Evolutionary conservation across 176 grass and related monocot species (phyloP), one percentile per base, ranked within the genome.

Genomic region (Chrysopogon serrulatus): DNA sequence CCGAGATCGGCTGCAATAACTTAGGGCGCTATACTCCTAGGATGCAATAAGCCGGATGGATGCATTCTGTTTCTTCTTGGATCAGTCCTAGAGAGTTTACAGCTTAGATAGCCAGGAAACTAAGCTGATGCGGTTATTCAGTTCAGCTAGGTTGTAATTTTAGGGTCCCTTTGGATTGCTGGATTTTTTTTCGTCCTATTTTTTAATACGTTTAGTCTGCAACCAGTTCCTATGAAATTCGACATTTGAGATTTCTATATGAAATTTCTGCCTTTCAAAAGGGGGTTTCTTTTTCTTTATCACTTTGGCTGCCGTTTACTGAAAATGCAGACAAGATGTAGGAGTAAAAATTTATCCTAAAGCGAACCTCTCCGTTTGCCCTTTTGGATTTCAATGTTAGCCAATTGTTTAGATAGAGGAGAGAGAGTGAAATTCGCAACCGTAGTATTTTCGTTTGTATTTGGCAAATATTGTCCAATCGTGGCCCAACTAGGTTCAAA

Each of bases 1-100:
- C 19, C 10, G 30, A 27, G 37, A 68, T 83, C 13, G 67, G 27
- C 70, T 26, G 47, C 21, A 76, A 77, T 82, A 79, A 88, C 82
- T 49, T 76, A 70, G 63, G 69, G 19, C 17, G 79, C 64, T 51
- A 65, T 33, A 81, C 67, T 70, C 43, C 1, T 65, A 56, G 18
- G 54, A 74, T 34, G 74, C 33, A 88, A 87, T 88, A 84, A 84
- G 68, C 79, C 53, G 26, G 15, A 1, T 86, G 75, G 70, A n/a
- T 71, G 68, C 68, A 71, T 43, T 80, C 73, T 11, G 68, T 49
- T 80, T 83, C n/a, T 78, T 28, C 57, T 63, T 64, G 2, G 36
- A 73, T 48, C 75, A 42, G 76, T 21, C 67, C 33, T 68, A 60
- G 65, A 43, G n/a, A 65, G 51, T 83, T 66, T 72, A 70, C 76